Evolutionary conservation across 2,329 filamentous ascomycete species (phyloP).

Genomic region (Penicillium sp.): DNA sequence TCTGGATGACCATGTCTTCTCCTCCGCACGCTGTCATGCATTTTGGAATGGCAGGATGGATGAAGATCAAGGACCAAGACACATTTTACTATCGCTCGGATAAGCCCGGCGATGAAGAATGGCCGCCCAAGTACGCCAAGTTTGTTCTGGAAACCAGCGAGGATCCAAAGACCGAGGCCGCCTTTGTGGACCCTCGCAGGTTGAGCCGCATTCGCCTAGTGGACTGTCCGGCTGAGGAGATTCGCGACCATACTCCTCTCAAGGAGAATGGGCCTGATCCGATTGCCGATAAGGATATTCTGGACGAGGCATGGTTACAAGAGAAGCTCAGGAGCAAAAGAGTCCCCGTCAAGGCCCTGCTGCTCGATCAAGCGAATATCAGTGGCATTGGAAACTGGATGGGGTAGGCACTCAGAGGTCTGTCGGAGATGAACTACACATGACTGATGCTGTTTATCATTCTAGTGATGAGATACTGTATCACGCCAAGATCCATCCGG

Average conservation of each 20-base stretch:
- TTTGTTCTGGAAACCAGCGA: conserved; percentile 67
- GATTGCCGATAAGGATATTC: conserved; percentile 68
- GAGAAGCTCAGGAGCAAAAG: conserved; percentile 66
- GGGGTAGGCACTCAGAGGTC: conserved; percentile 42
- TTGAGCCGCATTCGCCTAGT: conserved; percentile 76
- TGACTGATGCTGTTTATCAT: conserved; percentile 1
- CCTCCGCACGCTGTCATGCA: conserved; percentile 86
- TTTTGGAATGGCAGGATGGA: conserved; percentile 74
- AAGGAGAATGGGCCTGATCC: conserved; percentile 93
- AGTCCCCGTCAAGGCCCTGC: conserved; percentile 80
- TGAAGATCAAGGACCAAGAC: conserved; percentile 74
- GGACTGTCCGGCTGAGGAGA: conserved; percentile 68
- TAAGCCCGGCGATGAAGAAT: conserved; percentile 54
- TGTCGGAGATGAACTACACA: not conserved
- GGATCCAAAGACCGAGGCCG: conserved; percentile 57
- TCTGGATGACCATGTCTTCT: conserved; percentile 75
- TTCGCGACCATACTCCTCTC: conserved; percentile 69
- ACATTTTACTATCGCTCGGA: conserved; percentile 72
- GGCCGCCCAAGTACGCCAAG: conserved; percentile 89
- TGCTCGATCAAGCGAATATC: conserved; percentile 82
- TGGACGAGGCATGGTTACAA: conserved; percentile 71
- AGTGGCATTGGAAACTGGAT: conserved; percentile 98
- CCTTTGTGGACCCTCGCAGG: conserved; percentile 77
- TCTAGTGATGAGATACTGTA: conserved; percentile 78
- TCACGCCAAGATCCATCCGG: conserved; percentile 80